Percentiles rank a stretch among this genome's conserved stretches.
phyloP scores from a whole-genome alignment of 192 early-diverging fungal species.

The Gaertneriomyces sp. region DNA sequence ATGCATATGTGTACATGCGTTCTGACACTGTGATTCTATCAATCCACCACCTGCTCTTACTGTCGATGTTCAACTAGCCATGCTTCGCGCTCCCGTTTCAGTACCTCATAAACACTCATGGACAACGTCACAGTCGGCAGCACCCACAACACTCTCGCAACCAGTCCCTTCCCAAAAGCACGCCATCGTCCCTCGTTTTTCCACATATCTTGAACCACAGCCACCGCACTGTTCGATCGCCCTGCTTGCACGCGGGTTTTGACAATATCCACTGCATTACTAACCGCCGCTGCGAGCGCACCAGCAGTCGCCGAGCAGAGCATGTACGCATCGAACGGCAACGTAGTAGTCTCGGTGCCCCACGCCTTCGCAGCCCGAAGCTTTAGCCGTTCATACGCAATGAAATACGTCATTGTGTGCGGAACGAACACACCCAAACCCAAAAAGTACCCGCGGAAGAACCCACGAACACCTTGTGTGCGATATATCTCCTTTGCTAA shows the following conservation, averaged over 20 bases:
- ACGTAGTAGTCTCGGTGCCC: not conserved
- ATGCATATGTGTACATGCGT: no score
- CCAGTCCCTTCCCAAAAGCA: constrained; percentile 65
- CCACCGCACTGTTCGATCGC: constrained; percentile 5
- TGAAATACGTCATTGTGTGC: constrained; percentile 65
- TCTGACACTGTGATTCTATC: no score
- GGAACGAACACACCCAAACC: constrained; percentile 73
- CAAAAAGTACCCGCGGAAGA: constrained; percentile 73
- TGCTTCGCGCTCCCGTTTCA: constrained; percentile 40
- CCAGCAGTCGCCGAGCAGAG: constrained; percentile 58
- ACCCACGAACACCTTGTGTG: constrained; percentile 59
- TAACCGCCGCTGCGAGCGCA: constrained; percentile 54
- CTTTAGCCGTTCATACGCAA: constrained; percentile 63
- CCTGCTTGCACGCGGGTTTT: constrained; percentile 76
- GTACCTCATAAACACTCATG: constrained; percentile 69
- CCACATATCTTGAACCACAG: constrained; percentile 33
- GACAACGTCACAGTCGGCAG: constrained; percentile 65
- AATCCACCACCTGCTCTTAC: no score
- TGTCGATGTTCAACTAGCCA: no score
- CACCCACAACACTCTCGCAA: constrained; percentile 66
- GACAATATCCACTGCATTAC: constrained; percentile 70
- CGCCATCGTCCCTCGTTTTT: constrained; percentile 48
- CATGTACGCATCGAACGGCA: constrained; percentile 58
- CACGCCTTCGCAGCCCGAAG: constrained; percentile 1
- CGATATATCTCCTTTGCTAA: constrained; percentile 51